Percentiles rank a stretch among this genome's conserved stretches.
Evolutionary conservation across 345 rosid species (phyloP).

Genomic region (Turritis glabra): DNA sequence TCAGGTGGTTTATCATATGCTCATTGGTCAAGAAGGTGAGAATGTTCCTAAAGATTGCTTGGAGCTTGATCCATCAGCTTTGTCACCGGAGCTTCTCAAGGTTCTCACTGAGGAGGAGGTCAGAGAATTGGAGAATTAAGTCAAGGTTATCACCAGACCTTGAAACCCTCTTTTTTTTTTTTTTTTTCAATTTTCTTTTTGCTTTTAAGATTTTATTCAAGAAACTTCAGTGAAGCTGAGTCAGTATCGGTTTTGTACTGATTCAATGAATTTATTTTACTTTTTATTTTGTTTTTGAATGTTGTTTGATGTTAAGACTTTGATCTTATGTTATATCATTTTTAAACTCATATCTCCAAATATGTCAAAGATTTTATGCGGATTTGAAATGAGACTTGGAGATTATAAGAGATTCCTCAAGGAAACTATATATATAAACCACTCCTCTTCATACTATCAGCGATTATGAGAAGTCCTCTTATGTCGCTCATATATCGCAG

Average conservation of each 20-base stretch:
- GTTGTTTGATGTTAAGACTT: constrained; percentile 30
- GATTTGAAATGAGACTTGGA: too few relatives aligned
- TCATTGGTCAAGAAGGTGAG: constrained; percentile 58
- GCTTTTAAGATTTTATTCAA: too few relatives aligned
- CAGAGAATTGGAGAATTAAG: constrained; percentile 22
- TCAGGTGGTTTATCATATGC: constrained; percentile 57
- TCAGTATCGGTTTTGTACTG: neutral
- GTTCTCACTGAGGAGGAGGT: constrained; percentile 40
- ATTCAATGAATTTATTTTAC: neutral
- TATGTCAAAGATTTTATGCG: too few relatives aligned
- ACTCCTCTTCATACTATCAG: too few relatives aligned
- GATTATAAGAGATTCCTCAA: too few relatives aligned
- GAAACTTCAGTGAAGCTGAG: neutral
- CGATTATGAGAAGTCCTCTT: too few relatives aligned
- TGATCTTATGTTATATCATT: neutral
- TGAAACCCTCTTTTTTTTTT: neutral
- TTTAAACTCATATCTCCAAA: too few relatives aligned
- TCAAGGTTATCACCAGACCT: too few relatives aligned
- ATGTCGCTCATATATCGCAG: too few relatives aligned
- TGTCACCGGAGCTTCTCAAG: constrained; percentile 59
- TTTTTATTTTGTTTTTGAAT: neutral
- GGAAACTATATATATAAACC: too few relatives aligned
- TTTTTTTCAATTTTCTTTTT: neutral
- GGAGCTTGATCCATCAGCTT: constrained; percentile 81
- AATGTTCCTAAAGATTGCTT: constrained; percentile 55